A percentile compares a stretch with the other conserved stretches of the same genome.
These are phyloP conservation scores for Xylaria palmicola DNA, from an alignment of 495 filamentous ascomycete species.

Conservation along the genomic window DNA sequence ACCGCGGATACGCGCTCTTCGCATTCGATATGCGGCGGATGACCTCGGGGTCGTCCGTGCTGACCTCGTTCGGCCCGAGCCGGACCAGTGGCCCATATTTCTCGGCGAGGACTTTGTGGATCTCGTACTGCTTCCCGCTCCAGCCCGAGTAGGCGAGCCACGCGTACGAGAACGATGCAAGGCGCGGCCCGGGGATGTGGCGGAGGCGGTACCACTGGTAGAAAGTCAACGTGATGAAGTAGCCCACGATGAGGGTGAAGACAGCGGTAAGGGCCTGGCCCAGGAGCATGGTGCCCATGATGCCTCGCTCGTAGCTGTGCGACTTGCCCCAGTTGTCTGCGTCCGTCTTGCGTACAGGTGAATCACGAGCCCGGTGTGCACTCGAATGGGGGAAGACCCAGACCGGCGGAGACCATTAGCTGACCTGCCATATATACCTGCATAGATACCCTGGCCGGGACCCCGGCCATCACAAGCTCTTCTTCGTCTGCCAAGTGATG, in stretches of 20 bases:
- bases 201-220: slow-evolving; percentile 30
- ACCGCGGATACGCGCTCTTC: slow-evolving; percentile 39
- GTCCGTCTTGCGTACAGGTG: no score
- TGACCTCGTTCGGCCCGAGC: slow-evolving; percentile 41
- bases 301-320: no score
- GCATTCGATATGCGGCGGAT: slow-evolving; percentile 38
- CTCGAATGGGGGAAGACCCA: no score
- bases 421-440: no score
- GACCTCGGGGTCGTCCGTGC: slow-evolving; percentile 44
- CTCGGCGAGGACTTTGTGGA: slow-evolving; percentile 23
- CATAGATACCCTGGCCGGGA: no score
- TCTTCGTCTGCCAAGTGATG: no score
- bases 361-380: no score
- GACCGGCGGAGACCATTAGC: no score
- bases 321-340: no score
- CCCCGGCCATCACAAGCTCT: no score
- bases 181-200: slow-evolving; percentile 32
- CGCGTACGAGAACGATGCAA: slow-evolving; percentile 28
- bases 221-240: slow-evolving; percentile 12
- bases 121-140: slow-evolving; percentile 22
- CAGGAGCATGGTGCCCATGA: neutral
- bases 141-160: slow-evolving; percentile 20
- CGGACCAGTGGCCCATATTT: slow-evolving; percentile 40
- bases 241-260: neutral
- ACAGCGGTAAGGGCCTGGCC: neutral